Conservation (phyloP, 2,329 filamentous ascomycete genomes). For the Dichotomopilus funicola region DNA sequence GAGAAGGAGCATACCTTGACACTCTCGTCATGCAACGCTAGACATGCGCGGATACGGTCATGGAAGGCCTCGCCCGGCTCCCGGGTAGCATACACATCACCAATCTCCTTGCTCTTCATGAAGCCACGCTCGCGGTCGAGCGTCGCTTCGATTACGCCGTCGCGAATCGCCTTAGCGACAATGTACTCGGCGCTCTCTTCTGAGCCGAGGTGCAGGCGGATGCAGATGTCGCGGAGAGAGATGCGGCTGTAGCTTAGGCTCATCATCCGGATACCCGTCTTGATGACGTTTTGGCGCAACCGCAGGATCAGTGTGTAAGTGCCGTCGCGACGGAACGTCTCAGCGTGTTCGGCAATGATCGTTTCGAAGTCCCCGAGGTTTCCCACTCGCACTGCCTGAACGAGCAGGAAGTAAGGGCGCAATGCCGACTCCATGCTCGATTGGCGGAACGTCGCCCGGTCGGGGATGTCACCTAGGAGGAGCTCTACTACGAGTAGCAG, state of each 20-base stretch:
- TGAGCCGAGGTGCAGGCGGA: conserved; percentile 84
- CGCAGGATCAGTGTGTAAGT: conserved; percentile 95
- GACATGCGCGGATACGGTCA: conserved; percentile 86
- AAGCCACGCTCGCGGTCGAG: conserved; percentile 91
- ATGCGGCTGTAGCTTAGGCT: conserved; percentile 97
- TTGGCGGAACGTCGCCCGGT: conserved; percentile 88
- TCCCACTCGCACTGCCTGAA: conserved; percentile 92
- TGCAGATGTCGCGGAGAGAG: conserved; percentile 93
- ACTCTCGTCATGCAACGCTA: conserved; percentile 91
- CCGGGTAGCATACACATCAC: conserved; percentile 90
- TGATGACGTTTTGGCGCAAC: conserved; percentile 96
- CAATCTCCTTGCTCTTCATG: conserved; percentile 97
- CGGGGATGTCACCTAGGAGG: conserved; percentile 96
- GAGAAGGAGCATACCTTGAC: conserved; percentile 67
- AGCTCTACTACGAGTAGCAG: conserved; percentile 94
- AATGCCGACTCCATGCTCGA: conserved; percentile 79
- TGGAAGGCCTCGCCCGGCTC: conserved; percentile 98
- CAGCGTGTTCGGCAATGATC: conserved; percentile 72
- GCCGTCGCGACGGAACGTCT: conserved; percentile 84
- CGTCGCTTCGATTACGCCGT: conserved; percentile 93
- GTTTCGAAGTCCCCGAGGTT: conserved; percentile 91
- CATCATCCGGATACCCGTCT: conserved; percentile 98
- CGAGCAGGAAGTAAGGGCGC: conserved; percentile 87
- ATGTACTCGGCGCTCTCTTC: conserved; percentile 99
- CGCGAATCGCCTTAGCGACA: conserved; percentile 94